phyloP scores from a whole-genome alignment of 495 filamentous ascomycete genomes.

The Penicillium pancosmium region DNA sequence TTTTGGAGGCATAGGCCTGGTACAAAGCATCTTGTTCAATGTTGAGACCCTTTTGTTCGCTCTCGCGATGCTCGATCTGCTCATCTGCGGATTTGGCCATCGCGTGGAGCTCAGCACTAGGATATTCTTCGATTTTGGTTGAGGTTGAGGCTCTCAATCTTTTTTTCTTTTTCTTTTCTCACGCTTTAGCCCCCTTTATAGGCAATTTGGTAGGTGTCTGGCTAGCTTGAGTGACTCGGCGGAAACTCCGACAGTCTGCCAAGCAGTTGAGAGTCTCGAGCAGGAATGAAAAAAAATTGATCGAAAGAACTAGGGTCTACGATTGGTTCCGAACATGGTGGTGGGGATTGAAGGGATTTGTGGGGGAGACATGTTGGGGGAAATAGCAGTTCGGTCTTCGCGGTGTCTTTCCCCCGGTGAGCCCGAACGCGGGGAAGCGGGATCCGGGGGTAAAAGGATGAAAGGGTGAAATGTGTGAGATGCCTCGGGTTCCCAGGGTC shows the following conservation, averaged over 20 bases:
- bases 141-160: background rate
- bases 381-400: background rate
- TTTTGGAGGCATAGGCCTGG: constrained; percentile 34
- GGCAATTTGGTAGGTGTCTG: background rate
- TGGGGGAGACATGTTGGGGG: background rate
- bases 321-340: constrained; percentile 10
- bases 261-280: background rate
- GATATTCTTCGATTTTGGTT: background rate
- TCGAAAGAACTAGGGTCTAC: background rate
- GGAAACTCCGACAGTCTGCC: constrained; percentile 20
- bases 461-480: too few relatives aligned
- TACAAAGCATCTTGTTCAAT: constrained; percentile 34
- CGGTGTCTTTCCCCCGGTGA: background rate
- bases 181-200: constrained; percentile 6
- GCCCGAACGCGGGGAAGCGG: constrained; percentile 16
- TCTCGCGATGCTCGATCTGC: constrained; percentile 21
- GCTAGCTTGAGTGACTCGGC: constrained; percentile 5
- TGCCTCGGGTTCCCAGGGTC: constrained; percentile 6
- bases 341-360: constrained; percentile 5
- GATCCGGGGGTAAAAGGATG: background rate
- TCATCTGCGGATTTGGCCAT: constrained; percentile 22
- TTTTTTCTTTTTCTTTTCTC: background rate
- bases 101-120: background rate
- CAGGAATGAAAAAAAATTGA: background rate
- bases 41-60: constrained; percentile 11